Base-by-base conservation (phyloP, 2,329 filamentous ascomycete genomes). In the Acrocalymma vagum region DNA sequence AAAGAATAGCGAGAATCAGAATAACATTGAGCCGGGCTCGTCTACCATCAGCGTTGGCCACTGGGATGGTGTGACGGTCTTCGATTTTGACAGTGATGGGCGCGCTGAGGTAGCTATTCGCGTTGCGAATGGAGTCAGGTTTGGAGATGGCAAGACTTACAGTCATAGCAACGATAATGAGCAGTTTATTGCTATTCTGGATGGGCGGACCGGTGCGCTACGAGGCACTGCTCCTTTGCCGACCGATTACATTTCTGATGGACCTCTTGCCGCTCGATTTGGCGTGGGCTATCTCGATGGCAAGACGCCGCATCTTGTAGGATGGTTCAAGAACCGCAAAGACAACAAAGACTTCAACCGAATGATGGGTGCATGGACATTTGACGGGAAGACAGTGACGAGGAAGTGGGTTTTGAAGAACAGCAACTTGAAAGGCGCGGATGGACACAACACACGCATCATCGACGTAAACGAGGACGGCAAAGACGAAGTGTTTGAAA, bases 401-500 rank as follows among this genome's bases (percentile, higher is more conserved):
- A 24, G 40, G 14, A 11, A 32, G 18, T 48, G 45, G 45, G 18
- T 45, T 0, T 45, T 24, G 26, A 37, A 45, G 22, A 29, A 45
- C 20, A 9, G 37, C 14, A 32, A 41, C 17, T 36, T 29, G 7
- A 35, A 18, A 13, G 39, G 39, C 2, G 33, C 40, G n/a, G 45
- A 48, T 14, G 45, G 40, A 14, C 45, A 48, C 28, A 48, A 44
- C 27, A 39, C 45, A 2, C 45, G 40, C 21, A 37, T 44, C 16
- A 30, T 46, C 16, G 38, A 43, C 14, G 42, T 46, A 6, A 35
- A 50, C 21, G 42, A 39, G 8, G 42, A 50, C 17, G 46, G 42
- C 6, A 32, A 22, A 4, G 46, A 50, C 14, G 46, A 50, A 30
- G 42, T 50, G 8, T 29, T 38, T 10, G 46, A 50, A n/a, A 50